Base-by-base conservation (phyloP, 2,329 filamentous ascomycete genomes). In the Fusarium fujikuroi region DNA sequence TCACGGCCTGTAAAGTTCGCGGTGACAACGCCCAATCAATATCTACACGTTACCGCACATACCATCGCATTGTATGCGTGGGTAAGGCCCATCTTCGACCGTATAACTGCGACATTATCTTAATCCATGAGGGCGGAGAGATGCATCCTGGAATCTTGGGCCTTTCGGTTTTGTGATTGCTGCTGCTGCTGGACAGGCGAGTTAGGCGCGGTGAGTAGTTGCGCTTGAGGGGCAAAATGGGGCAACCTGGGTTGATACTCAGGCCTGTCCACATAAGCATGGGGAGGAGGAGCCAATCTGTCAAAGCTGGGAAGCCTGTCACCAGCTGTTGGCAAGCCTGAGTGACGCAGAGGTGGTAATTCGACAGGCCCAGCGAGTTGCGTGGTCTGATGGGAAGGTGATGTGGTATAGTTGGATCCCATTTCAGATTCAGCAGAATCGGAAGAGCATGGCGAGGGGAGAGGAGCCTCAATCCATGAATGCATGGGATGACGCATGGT, bases 341-440 rank as follows among this genome's bases (percentile, higher is more conserved):
- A 19, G 52, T 43, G 19, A 46, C 74, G 77, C 7, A 83, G 77
- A 1, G 80, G 81, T 36, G 86, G 85, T n/a, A 87, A 78, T 62
- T 84, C 83, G 43, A 85, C 79, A 3, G 83, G 82, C 16, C 81
- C 77, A 82, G 80, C 62, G 82, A 77, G 59, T 79, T 56, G 82
- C 65, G 72, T 78, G 83, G 76, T 65, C 42, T 70, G 78, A 78
- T 83, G 77, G 21, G 78, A 21, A n/a, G 90, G 89, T 16, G 91
- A 92, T 36, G 87, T 87, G 8, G 90, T 90, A 78, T 89, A 89
- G 63, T 88, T 86, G 3, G 91, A 92, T 70, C 88, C 87, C 34
- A 85, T 84, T 79, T 96, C 93, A 1, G 93, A 94, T 56, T 86
- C 84, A 5, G 92, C 93, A 1, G 83, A 84, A 34, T 80, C 78